Base-by-base conservation (phyloP, 192 early-diverging fungal genomes). In the Kickxella alabastrina region DNA sequence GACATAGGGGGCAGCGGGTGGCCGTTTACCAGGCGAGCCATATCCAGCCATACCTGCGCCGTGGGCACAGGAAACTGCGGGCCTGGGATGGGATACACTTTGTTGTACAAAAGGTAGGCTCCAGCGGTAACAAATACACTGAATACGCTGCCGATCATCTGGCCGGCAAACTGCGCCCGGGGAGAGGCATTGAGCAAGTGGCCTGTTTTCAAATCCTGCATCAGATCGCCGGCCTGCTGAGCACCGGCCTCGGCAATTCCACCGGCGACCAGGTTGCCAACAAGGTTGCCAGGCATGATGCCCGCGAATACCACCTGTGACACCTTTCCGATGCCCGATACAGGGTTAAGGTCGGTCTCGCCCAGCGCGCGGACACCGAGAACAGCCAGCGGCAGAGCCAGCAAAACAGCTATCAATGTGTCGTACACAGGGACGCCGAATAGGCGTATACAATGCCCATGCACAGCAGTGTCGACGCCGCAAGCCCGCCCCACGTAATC, bases 201-300 rank as follows among this genome's bases (percentile, higher is more conserved):
- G 6, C 91, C 91, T 6, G 91, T 93, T 52, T 93, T 93, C 31
- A 93, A 63, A 61, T 93, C 91, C 55, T 83, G 80, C 79, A 87
- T 86, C 57, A 89, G 68, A 46, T 90, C 88, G 51, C 83, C 86
- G 10, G 82, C 79, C 59, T 84, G 84, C 57, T 84, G 82, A 18
- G 82, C 80, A 6, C 83, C 87, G 15, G 85, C 84, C 49, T 87
- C 87, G 13, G 89, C 87, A 43, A 91, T 83, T 8, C 85, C 82
- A 36, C 89, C 89, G 19, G 86, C 84, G 43, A 90, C 79, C 57
- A 92, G 50, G 74, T 92, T 90, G 44, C 81, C 83, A 2, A 83
- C 80, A 25, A 89, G 75, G 6, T 78, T 78, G 4, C 85, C 85
- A 3, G 87, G 85, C 40, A 86, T 79, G 10, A 90, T 58, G 24